Evolutionary conservation across 2,329 filamentous ascomycete genomes (phyloP), one percentile per base, ranked within the genome.

Genomic region (Penicillium sp.): DNA sequence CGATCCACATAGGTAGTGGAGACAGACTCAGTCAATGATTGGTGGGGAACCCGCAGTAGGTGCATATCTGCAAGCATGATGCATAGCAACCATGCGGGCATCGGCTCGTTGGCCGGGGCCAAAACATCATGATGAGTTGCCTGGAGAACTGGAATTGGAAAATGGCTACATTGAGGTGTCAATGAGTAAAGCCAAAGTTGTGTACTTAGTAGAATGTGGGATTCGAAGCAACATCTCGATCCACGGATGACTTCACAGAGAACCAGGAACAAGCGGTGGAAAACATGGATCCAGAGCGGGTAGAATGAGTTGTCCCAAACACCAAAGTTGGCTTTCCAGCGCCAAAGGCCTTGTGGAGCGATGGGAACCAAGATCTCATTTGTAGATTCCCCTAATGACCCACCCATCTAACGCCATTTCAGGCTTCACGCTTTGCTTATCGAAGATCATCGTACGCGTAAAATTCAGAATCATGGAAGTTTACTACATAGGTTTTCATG

Each of bases 391-490:
- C 7, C 38, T 18, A 5, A 9, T 9, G 43, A 27, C 38, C 43
- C 50, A 47, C 43, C 7, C 1, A 7, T 27, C 39, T 35, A 50
- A 44, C 42, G 19, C 43, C 23, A 8, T 47, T 39, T 18, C n/a
- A 35, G 35, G 11, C 18, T 19, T 26, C 9, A 48, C 13, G 27
- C 29, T 26, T 9, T 47, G 18, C 50, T 52, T 52, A 52, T 52
- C 43, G 18, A 11, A 45, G 29, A 52, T 52, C 18, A 38, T 51
- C 30, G 29, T n/a, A n/a, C 23, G 49, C 47, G 47, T 50, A 52
- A 23, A 52, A 34, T 11, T 32, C 23, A 39, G 36, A 32, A 18
- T 35, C 10, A 8, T 2, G 2, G 23, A 23, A 23, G 23, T 23
- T 23, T 23, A 23, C 23, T 5, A 43, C 5, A 27, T 27, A 46